Evolutionary conservation across 495 filamentous ascomycete species (phyloP), one percentile per base, ranked within the genome.

Genomic region (Coniosporium apollinis): DNA sequence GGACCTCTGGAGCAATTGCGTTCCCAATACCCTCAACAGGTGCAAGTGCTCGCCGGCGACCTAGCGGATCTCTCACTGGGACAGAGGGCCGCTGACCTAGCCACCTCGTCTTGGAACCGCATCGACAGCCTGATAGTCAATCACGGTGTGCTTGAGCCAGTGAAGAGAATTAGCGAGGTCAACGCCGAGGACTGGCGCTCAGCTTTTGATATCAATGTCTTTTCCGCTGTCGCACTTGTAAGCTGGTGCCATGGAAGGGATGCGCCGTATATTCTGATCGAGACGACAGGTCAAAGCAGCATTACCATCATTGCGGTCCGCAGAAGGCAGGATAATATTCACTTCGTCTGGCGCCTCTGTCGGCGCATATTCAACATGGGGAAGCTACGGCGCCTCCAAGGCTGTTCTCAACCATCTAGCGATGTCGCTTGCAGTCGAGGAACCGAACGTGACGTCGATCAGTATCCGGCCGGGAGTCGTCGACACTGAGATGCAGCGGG

Each of bases 401-500:
- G 87, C 89, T 2, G 85, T 83, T 0, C 54, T 94, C 50, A 92
- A 92, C 58, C 77, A 87, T 49, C 62, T 96, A 0, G 70, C 72
- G 11, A 47, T 66, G 34, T 83, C 79, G 13, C 43, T 96, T 16
- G 76, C 70, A 1, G 65, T 62, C 6, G 89, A 97, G 45, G 89
- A 94, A 55, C 73, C 80, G 5, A 66, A 76, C 11, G 69, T 93
- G 34, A 78, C 68, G 2, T 67, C 67, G 5, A 51, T 97, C 2
- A 57, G 70, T 0, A 61, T 97, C 30, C 70, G 79, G 28, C 89
- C 89, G 0, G 89, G 89, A 4, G 76, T 83, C 38, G 74, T 89
- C 18, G 80, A 94, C 50, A 97, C 89, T 1, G 80, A 83, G 26
- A 97, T 97, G 89, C 89, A 94, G 54, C 67, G 69, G 30, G 70